phyloP scores from a whole-genome alignment of 2,329 filamentous ascomycete species.

The Lasiodiplodia sp. region DNA sequence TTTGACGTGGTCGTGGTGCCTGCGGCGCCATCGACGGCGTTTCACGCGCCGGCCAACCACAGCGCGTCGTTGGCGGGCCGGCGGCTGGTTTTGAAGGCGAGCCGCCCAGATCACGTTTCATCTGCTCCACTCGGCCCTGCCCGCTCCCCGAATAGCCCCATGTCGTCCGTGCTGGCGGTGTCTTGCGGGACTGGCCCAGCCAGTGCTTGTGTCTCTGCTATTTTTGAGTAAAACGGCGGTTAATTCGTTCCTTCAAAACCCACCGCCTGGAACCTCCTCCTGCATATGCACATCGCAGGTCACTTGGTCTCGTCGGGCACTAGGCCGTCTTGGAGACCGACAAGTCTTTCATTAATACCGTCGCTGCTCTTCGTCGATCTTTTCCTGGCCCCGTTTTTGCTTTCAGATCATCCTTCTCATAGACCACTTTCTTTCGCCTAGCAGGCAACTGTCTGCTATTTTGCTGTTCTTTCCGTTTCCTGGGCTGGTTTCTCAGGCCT shows the following conservation, averaged over 20 bases:
- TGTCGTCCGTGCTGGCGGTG: slow-evolving; percentile 12
- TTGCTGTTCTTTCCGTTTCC: slow-evolving; percentile 35
- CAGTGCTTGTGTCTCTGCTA: slow-evolving; percentile 40
- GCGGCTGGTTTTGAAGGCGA: slow-evolving; percentile 19
- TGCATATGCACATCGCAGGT: slow-evolving; percentile 36
- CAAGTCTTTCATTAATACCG: slow-evolving; percentile 36
- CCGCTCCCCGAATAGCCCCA: slow-evolving; percentile 29
- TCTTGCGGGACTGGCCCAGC: slow-evolving; percentile 37
- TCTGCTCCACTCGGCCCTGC: slow-evolving; percentile 24
- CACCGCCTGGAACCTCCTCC: slow-evolving; percentile 36
- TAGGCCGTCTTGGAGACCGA: slow-evolving; percentile 14
- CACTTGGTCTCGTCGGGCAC: slow-evolving; percentile 17
- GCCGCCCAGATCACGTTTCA: slow-evolving; percentile 27
- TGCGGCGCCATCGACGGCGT: slow-evolving; percentile 11
- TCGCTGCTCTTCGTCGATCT: slow-evolving; percentile 31
- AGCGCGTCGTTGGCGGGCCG: neutral
- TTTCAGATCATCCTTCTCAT: slow-evolving; percentile 39
- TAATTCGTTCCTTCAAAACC: slow-evolving; percentile 48
- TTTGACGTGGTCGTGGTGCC: slow-evolving; percentile 11
- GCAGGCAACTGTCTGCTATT: slow-evolving; percentile 1
- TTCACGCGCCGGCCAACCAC: slow-evolving; percentile 20
- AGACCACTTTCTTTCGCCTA: slow-evolving; percentile 32
- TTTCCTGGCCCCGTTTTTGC: slow-evolving; percentile 37
- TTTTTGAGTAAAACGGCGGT: slow-evolving; percentile 48
- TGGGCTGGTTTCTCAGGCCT: slow-evolving; percentile 34